A percentile compares a stretch with the other conserved stretches of the same genome.
Evolutionary conservation across 208 protist species (phyloP).

Genomic region (Crithidia bombi): DNA sequence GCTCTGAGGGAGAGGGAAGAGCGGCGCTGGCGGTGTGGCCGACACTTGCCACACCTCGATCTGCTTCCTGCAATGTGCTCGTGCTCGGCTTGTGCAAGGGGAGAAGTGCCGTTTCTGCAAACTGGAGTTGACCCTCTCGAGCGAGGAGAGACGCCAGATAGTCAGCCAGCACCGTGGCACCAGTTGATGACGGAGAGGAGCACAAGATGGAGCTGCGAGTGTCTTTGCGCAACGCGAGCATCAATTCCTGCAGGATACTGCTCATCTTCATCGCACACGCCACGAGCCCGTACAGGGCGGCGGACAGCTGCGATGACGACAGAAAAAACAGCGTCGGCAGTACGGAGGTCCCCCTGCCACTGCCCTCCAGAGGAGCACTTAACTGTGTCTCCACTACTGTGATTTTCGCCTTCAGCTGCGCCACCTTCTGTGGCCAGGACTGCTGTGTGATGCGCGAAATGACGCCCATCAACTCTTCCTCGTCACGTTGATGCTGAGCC

Average conservation of each 20-base stretch:
- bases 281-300: slow-evolving; percentile 47
- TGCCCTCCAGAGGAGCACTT: neutral
- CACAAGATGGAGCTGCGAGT: slow-evolving; percentile 8
- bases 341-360: neutral
- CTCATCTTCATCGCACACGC: slow-evolving; percentile 56
- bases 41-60: neutral
- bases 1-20: neutral
- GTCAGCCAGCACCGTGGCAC: slow-evolving; percentile 3
- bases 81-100: neutral
- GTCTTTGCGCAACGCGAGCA: slow-evolving; percentile 53
- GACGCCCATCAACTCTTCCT: slow-evolving; percentile 46
- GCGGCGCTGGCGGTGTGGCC: too few species aligned
- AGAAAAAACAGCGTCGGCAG: neutral
- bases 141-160: slow-evolving; percentile 1
- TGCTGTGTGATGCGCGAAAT: slow-evolving; percentile 50
- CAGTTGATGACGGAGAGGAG: neutral
- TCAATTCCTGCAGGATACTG: slow-evolving; percentile 59
- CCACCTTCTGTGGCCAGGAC: slow-evolving; percentile 51
- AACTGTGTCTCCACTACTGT: slow-evolving; percentile 12
- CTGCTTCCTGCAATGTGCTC: neutral
- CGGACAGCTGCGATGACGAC: slow-evolving; percentile 17
- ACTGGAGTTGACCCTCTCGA: slow-evolving; percentile 2
- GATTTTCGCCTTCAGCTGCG: slow-evolving; percentile 27
- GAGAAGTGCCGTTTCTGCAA: neutral
- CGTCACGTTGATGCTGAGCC: slow-evolving; percentile 61